Percentiles rank a stretch among this genome's conserved stretches.
These are phyloP conservation scores for Urtica urens DNA, from an alignment of 306 rosid species.

Conservation along the genomic window DNA sequence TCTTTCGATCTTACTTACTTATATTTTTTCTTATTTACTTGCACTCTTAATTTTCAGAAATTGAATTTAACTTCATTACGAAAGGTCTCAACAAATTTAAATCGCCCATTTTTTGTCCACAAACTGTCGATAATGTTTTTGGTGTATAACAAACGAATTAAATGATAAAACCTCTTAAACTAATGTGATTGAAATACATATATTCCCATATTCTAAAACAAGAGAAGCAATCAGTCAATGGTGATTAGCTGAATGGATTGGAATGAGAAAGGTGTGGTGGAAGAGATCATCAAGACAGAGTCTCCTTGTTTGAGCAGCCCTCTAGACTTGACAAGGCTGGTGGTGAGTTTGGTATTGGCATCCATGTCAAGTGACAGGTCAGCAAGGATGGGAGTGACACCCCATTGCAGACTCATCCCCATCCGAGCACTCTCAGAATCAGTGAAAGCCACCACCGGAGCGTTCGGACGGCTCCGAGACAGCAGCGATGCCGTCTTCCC, in stretches of 20 bases:
- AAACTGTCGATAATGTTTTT: no score
- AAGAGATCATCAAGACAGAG: conserved; percentile 59
- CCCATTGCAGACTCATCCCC: conserved; percentile 80
- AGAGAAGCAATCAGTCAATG: conserved; percentile 9
- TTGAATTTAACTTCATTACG: no score
- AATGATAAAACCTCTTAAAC: neutral
- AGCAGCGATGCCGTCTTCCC: conserved; percentile 86
- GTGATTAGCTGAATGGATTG: conserved; percentile 83
- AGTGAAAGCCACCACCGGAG: conserved; percentile 87
- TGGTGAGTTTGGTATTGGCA: conserved; percentile 50
- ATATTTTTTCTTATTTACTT: no score
- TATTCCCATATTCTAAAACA: neutral
- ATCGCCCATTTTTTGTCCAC: neutral
- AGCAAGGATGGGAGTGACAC: conserved; percentile 58
- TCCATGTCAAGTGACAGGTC: conserved; percentile 64
- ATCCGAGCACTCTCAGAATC: conserved; percentile 38
- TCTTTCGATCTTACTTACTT: no score
- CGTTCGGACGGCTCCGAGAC: conserved; percentile 73
- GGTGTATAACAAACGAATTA: neutral
- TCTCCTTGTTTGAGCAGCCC: conserved; percentile 57
- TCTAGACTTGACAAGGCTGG: conserved; percentile 43
- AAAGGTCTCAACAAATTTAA: neutral
- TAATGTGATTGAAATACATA: no score
- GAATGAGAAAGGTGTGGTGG: conserved; percentile 40
- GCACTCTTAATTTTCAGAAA: no score